Conservation (phyloP, 2,329 filamentous ascomycete species). For the Aspergillus ustus region DNA sequence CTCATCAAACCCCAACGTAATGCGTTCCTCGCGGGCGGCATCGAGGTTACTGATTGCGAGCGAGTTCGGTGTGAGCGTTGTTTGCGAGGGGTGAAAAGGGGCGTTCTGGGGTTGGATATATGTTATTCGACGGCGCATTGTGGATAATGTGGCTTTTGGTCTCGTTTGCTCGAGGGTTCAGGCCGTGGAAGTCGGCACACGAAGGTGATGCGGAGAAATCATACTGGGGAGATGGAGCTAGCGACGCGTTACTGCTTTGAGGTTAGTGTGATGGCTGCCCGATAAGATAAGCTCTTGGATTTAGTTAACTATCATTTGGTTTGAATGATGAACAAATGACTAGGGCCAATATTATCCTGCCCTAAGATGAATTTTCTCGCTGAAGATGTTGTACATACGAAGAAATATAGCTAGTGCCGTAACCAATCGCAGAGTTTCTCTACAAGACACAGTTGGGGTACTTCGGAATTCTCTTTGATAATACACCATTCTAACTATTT, state of each 20-base stretch:
- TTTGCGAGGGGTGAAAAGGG: constrained; percentile 65
- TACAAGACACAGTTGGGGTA: no score
- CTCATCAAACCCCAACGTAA: constrained; percentile 75
- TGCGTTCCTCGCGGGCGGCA: constrained; percentile 76
- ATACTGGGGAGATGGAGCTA: neutral
- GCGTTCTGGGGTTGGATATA: constrained; percentile 72
- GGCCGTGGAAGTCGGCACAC: neutral
- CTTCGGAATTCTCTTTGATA: no score
- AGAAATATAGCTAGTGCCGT: no score
- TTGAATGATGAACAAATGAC: no score
- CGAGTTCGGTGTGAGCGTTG: constrained; percentile 60
- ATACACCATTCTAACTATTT: no score
- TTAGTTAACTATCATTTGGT: no score
- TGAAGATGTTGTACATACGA: no score
- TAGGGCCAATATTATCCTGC: no score
- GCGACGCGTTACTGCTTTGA: neutral
- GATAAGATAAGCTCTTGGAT: neutral
- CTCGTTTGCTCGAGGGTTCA: neutral
- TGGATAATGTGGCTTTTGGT: neutral
- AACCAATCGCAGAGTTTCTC: no score
- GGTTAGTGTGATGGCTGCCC: neutral
- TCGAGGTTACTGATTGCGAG: constrained; percentile 64
- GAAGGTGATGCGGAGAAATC: constrained; percentile 2
- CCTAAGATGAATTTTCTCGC: no score
- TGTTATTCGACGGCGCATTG: constrained; percentile 63